Base-by-base conservation (phyloP, 2,329 filamentous ascomycete species). In the Claviceps monticola region DNA sequence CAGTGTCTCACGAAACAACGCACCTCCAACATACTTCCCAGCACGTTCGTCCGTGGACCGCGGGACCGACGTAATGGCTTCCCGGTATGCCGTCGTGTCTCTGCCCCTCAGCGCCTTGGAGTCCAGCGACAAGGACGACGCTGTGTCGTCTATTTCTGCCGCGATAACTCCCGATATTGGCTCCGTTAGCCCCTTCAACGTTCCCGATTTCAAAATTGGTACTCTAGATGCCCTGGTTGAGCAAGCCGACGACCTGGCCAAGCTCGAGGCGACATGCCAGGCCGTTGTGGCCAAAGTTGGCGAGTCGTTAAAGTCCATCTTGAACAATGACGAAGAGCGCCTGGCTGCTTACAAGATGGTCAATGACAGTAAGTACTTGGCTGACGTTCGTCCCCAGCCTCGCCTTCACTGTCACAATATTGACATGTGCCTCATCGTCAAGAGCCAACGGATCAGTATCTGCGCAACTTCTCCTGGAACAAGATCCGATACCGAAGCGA, bases 171-270 rank as follows among this genome's bases (percentile, higher is more conserved):
- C 79, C 53, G 87, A 95, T 61, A 83, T 86, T 67, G 88, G 86
- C 64, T 80, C 78, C 50, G 84, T 88, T 46, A 73, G 82, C 49
- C 82, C 83, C 2, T 96, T 97, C 65, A 73, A 79, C 52, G 85
- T 97, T 56, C 93, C 93, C 19, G 84, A 89, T 58, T 96, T 98
- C 78, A 98, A 97, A 74, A 95, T 98, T 66, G 93, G 93, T 53
- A 96, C 93, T 0, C 78, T 98, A 39, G 93, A 98, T 71, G 88
- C 86, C 41, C 76, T 98, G 53, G 89, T 98, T 45, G 88, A 95
- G 71, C 91, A 98, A 69, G 93, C 93, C 52, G 93, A 98, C 64
- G 93, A 97, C 64, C 75, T 98, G 51, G 78, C 83, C 54, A 97
- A 96, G 79, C 82, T 97, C 49, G 88, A 94, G 59, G 68, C 76